phyloP scores from a whole-genome alignment of 2,329 filamentous ascomycete species.

The Sporothrix brunneoviolacea region DNA sequence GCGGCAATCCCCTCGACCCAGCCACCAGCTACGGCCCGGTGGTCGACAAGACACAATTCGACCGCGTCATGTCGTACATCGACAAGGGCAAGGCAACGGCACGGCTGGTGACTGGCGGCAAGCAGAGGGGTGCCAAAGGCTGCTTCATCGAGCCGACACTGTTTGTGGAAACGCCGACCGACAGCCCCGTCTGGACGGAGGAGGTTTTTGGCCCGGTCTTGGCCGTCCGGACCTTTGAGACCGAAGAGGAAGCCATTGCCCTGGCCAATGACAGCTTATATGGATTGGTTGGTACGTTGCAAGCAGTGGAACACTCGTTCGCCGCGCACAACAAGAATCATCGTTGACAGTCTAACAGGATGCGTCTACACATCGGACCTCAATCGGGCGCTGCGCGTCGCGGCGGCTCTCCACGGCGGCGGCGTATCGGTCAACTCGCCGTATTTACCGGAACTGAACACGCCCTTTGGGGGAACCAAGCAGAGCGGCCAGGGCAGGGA shows the following conservation, averaged over 20 bases:
- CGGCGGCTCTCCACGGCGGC: not conserved
- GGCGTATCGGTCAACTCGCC: not conserved
- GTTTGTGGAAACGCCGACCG: not conserved
- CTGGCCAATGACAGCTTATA: conserved; percentile 48
- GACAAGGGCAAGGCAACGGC: conserved; percentile 53
- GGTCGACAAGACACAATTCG: conserved; percentile 55
- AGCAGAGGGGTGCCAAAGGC: not conserved
- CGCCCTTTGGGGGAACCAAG: too few species aligned
- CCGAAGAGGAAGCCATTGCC: conserved; percentile 41
- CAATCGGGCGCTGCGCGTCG: conserved; percentile 25
- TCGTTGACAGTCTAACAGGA: too few species aligned
- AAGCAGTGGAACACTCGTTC: too few species aligned
- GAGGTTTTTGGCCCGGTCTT: conserved; percentile 55
- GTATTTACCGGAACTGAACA: too few species aligned
- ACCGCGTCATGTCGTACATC: conserved; percentile 57
- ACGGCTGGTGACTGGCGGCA: conserved; percentile 48
- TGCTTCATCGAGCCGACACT: not conserved
- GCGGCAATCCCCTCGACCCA: conserved; percentile 51
- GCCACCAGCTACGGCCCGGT: conserved; percentile 50
- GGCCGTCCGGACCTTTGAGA: conserved; percentile 43
- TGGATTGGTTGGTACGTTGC: conserved; percentile 46
- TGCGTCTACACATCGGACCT: conserved; percentile 51
- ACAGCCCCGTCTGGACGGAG: conserved; percentile 31
- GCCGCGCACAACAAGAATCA: too few species aligned
- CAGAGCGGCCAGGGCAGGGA: too few species aligned